Base-by-base conservation (phyloP, 352 stramenopile genomes). In the Globisporangium parvum region DNA sequence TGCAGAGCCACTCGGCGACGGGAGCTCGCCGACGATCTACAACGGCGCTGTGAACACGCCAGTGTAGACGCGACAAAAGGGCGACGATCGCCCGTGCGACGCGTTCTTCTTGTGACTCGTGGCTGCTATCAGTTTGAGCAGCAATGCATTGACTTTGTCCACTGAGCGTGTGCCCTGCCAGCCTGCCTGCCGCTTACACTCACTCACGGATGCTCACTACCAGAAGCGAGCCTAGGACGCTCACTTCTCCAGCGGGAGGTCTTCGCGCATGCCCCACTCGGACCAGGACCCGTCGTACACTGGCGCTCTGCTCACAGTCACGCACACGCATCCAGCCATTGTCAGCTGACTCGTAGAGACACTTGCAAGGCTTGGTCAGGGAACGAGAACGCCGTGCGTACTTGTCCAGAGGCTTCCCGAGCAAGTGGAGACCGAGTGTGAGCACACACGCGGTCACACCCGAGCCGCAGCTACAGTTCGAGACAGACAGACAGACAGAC, bases 281-380 rank as follows among this genome's bases (percentile, higher is more conserved):
- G 83, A 84, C 87, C 87, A 97, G 41, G 80, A 93, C 11, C 89
- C 91, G 52, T 97, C 91, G 67, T 96, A 97, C 33, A 97, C 81
- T 2, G 77, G 69, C 31, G 69, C 66, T 33, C 80, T 93, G 42
- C 15, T 62, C 9, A 46, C 2, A 42, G 12, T 62, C 9, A 46
- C 2, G 28, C 6, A 24, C 18, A 47, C 20, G 18, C 28, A 53
- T 21, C n/a, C 35, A 64, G 1, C 52, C 24, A 17, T 26, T 20
- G 23, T 6, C 17, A 41, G 35, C 26, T 28, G 2, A 28, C 26
- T 28, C 26, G 26, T 28, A 28, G 26, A 28, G 26, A 15, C 6
- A 23, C 17, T 5, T 23, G 18, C 41, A 11, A 4, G 18, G 4
- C 41, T 9, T n/a, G 8, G 37, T 20, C 10, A n/a, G 12, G 3